phyloP scores from a whole-genome alignment of 139 green algal genomes.

The Coelastrella sp. region DNA sequence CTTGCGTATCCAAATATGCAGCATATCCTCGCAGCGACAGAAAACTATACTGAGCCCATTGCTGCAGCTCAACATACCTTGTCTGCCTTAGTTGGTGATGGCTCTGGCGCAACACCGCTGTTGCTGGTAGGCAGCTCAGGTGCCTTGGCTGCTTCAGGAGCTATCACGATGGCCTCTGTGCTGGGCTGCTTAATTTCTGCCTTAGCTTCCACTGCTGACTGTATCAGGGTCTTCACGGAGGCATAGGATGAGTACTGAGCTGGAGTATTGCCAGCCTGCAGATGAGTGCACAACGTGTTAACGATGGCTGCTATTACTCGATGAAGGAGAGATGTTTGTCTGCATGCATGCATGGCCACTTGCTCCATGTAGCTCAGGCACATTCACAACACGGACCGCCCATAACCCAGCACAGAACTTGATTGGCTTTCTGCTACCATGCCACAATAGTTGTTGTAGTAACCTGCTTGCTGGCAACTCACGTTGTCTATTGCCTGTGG shows the following conservation, averaged over 20 bases:
- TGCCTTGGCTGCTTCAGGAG: neutral
- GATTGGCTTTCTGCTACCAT: neutral
- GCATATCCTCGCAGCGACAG: too few relatives aligned
- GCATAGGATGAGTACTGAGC: conserved; percentile 17
- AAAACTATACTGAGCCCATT: too few relatives aligned
- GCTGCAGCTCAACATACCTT: neutral
- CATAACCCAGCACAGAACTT: neutral
- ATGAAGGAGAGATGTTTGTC: too few relatives aligned
- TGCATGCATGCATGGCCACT: too few relatives aligned
- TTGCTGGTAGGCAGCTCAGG: neutral
- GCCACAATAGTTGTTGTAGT: neutral
- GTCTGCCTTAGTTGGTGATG: neutral
- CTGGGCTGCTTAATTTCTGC: neutral
- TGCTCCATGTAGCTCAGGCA: too few relatives aligned
- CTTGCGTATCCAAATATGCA: too few relatives aligned
- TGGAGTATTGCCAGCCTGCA: conserved; percentile 26
- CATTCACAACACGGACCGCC: neutral
- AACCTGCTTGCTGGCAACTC: neutral
- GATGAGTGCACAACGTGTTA: too few relatives aligned
- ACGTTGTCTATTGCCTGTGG: neutral
- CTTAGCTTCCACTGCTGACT: neutral
- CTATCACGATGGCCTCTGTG: neutral
- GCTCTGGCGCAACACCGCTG: neutral
- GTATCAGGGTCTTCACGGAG: neutral
- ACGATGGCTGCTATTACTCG: too few relatives aligned